Evolutionary conservation across 2,329 filamentous ascomycete genomes (phyloP).

Genomic region (Sporothrix humicola): DNA sequence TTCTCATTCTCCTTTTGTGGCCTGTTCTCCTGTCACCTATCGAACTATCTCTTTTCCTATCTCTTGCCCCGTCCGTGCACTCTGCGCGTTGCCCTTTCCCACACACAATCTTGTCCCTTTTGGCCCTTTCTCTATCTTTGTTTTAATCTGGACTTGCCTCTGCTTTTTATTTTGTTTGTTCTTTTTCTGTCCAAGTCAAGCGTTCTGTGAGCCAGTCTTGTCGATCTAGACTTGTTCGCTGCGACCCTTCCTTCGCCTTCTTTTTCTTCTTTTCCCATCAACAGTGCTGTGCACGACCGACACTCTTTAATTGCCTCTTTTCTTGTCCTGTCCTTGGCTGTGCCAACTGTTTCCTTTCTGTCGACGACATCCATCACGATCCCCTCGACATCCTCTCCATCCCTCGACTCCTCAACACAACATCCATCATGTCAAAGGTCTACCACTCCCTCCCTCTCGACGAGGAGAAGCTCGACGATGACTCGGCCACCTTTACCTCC

Average conservation of each 20-base stretch:
- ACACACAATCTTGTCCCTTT: neutral
- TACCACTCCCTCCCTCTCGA: constrained; percentile 48
- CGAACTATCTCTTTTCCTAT: constrained; percentile 14
- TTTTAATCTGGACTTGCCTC: constrained; percentile 25
- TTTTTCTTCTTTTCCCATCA: neutral
- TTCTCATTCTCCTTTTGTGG: constrained; percentile 23
- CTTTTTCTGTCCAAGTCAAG: constrained; percentile 10
- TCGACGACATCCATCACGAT: neutral
- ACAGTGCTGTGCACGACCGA: constrained; percentile 27
- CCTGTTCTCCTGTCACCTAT: constrained; percentile 23
- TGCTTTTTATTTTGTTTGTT: neutral
- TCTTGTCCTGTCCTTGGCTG: neutral
- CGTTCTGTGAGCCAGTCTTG: constrained; percentile 21
- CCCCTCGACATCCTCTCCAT: neutral
- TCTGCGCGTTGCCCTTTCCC: constrained; percentile 15
- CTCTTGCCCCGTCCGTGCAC: constrained; percentile 16
- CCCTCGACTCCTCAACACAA: constrained; percentile 32
- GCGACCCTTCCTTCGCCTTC: constrained; percentile 16
- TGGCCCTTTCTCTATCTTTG: constrained; percentile 10
- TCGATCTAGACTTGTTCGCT: constrained; percentile 22
- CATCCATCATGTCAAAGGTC: constrained; percentile 43
- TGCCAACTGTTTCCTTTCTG: constrained; percentile 21
- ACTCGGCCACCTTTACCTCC: constrained; percentile 22
- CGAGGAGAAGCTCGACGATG: constrained; percentile 45
- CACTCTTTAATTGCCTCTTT: constrained; percentile 10